A percentile compares a stretch with the other conserved stretches of the same genome.
phyloP scores from a whole-genome alignment of 306 rosid species.

The Glycine latifolia region DNA sequence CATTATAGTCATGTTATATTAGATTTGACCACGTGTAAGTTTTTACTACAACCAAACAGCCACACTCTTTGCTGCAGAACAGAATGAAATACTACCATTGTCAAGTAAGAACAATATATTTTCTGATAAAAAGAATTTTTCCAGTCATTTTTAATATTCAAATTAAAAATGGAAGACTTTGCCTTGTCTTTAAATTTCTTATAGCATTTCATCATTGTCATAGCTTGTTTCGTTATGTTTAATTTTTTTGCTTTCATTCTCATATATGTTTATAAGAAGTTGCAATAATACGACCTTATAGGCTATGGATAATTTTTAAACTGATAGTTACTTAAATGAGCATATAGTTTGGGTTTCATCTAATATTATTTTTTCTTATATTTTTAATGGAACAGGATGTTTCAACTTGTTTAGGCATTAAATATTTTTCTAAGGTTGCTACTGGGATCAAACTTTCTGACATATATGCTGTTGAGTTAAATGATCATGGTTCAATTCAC shows the following conservation, averaged over 20 bases:
- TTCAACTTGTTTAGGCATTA: conserved; percentile 72
- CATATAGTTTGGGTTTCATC: conserved; percentile 8
- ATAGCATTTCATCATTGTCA: neutral
- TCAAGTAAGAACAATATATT: neutral
- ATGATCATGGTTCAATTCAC: conserved; percentile 52
- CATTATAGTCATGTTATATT: neutral
- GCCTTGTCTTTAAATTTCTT: neutral
- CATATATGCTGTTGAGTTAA: conserved; percentile 74
- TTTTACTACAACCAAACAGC: neutral
- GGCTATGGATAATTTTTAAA: conserved; percentile 9
- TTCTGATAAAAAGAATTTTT: neutral
- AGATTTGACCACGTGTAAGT: neutral
- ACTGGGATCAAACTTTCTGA: conserved; percentile 71
- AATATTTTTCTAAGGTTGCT: conserved; percentile 54
- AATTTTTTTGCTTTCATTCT: neutral
- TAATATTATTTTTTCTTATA: conserved; percentile 24
- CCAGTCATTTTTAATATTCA: neutral
- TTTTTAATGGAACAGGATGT: conserved; percentile 66
- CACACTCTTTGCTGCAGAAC: neutral
- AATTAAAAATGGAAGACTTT: neutral
- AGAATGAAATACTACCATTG: neutral
- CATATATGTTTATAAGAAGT: neutral
- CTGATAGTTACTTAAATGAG: conserved; percentile 13
- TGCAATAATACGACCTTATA: neutral
- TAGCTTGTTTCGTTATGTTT: conserved; percentile 28